phyloP scores from a whole-genome alignment of 768 basidiomycete species.

The Kwoniella dejecticola region DNA sequence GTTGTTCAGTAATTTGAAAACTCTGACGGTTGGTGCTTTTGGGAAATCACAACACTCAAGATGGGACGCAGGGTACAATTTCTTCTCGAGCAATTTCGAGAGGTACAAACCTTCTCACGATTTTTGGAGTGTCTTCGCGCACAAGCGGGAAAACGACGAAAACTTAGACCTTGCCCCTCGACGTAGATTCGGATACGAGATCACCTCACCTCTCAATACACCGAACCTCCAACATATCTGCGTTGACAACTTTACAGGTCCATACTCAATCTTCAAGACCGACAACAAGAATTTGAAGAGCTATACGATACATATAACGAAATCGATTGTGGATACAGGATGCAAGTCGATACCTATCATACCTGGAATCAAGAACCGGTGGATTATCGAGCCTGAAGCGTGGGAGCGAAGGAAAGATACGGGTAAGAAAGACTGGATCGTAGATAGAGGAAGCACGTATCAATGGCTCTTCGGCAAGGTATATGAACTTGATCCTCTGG shows the following conservation, averaged over 20 bases:
- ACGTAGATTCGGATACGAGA: not conserved
- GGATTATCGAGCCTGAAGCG: not conserved
- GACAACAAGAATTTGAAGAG: not conserved
- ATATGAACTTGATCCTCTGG: not conserved
- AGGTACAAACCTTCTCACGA: not conserved
- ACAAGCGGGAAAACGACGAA: not conserved
- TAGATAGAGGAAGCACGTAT: not conserved
- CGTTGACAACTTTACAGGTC: slow-evolving; percentile 3
- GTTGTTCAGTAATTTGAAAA: slow-evolving; percentile 3
- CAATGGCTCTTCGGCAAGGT: not conserved
- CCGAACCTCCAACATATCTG: not conserved
- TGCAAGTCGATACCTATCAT: not conserved
- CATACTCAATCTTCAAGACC: not conserved
- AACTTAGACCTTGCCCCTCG: not conserved
- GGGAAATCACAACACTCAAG: not conserved
- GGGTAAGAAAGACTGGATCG: not conserved
- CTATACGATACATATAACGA: not conserved
- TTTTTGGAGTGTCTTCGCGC: not conserved
- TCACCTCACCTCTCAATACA: not conserved
- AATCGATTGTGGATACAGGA: not conserved
- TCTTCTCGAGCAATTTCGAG: not conserved
- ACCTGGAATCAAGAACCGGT: not conserved
- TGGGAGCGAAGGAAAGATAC: not conserved
- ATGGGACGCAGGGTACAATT: slow-evolving; percentile 1
- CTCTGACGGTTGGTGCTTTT: not conserved